Conservation (phyloP, 2,329 filamentous ascomycete genomes). For the Aureobasidium sp. region DNA sequence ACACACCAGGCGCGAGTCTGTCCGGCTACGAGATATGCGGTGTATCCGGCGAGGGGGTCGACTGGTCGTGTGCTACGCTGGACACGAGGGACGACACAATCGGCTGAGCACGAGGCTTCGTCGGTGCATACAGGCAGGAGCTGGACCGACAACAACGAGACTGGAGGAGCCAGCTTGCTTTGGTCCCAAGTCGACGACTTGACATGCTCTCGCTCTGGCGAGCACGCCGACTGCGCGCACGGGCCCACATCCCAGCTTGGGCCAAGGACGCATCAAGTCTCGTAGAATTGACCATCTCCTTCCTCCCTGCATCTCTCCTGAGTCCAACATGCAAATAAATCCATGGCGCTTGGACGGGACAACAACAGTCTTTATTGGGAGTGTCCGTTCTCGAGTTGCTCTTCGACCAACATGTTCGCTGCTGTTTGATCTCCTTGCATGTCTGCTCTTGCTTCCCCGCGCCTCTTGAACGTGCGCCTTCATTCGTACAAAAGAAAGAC, state of each 20-base stretch:
- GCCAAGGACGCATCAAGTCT: neutral
- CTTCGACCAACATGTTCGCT: neutral
- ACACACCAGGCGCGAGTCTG: conserved; percentile 13
- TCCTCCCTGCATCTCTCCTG: neutral
- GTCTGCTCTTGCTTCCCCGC: neutral
- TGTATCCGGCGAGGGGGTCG: conserved; percentile 10
- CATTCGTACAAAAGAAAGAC: neutral
- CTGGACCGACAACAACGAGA: neutral
- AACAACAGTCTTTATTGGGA: neutral
- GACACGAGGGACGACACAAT: conserved; percentile 6
- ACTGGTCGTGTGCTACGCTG: neutral
- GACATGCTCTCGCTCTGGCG: neutral
- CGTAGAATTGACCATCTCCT: neutral
- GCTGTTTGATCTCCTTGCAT: neutral
- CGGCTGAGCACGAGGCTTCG: neutral
- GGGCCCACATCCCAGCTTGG: neutral
- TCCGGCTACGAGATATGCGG: conserved; percentile 12
- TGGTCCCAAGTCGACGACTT: neutral
- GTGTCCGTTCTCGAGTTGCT: neutral
- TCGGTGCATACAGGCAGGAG: neutral
- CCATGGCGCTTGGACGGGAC: neutral
- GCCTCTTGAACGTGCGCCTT: neutral
- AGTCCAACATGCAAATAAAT: neutral
- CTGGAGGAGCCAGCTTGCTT: neutral
- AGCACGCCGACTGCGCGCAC: neutral